Evolutionary conservation across 108 stramenopile species (phyloP).

Genomic region (Conticribra guillardii): DNA sequence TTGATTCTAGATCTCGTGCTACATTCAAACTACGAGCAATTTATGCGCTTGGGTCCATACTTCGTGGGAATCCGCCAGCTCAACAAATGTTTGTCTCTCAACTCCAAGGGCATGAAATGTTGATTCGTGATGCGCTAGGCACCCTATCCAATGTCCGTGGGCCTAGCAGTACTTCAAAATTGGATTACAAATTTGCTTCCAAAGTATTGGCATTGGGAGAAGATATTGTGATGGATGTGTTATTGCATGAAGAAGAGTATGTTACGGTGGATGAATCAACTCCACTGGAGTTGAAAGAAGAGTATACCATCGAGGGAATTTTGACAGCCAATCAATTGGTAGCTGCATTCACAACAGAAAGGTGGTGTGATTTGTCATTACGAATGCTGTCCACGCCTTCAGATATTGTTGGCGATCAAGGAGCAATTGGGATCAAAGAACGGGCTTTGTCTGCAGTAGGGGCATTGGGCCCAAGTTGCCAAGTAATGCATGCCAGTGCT

Average conservation of each 20-base stretch:
- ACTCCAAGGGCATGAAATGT: slow-evolving; percentile 36
- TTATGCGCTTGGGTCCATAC: slow-evolving; percentile 76
- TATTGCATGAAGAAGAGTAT: slow-evolving; percentile 44
- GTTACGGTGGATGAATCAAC: not conserved
- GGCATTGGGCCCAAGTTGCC: slow-evolving; percentile 59
- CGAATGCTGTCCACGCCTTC: slow-evolving; percentile 33
- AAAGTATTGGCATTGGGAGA: slow-evolving; percentile 56
- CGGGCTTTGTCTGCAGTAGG: slow-evolving; percentile 47
- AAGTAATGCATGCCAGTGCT: slow-evolving; percentile 15
- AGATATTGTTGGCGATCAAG: slow-evolving; percentile 22
- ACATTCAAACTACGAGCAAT: slow-evolving; percentile 45
- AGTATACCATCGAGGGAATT: slow-evolving; percentile 1
- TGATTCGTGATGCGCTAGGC: slow-evolving; percentile 35
- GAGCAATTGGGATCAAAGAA: slow-evolving; percentile 40
- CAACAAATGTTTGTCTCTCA: slow-evolving; percentile 53
- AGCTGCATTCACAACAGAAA: slow-evolving; percentile 47
- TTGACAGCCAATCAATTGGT: slow-evolving; percentile 37
- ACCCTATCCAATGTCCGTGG: slow-evolving; percentile 26
- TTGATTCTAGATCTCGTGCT: slow-evolving; percentile 2
- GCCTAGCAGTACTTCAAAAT: slow-evolving; percentile 10
- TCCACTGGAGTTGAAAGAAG: slow-evolving; percentile 1
- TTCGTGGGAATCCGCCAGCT: slow-evolving; percentile 75
- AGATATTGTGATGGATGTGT: slow-evolving; percentile 66
- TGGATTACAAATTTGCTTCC: slow-evolving; percentile 57
- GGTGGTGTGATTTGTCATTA: slow-evolving; percentile 56